Evolutionary conservation across 768 basidiomycete species (phyloP), one percentile per base, ranked within the genome.

Genomic region (Leccinum ochraceum): DNA sequence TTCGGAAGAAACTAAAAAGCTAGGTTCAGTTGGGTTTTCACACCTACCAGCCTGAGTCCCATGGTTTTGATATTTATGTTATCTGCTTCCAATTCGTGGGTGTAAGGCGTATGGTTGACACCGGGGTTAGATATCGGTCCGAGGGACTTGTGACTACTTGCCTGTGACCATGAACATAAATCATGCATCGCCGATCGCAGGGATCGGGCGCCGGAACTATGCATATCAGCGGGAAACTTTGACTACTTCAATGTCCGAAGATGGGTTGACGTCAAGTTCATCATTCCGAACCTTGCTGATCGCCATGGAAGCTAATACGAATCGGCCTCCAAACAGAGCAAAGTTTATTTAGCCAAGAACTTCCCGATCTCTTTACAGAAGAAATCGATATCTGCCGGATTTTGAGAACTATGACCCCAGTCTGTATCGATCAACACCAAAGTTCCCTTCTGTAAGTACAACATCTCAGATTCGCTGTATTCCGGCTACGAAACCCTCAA

Each of bases 401-500:
- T 26, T 51, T 65, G 60, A 52, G 42, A 58, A 36, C 39, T 60
- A 53, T 68, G 63, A n/a, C 67, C 67, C 67, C 51, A 59, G 61
- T 59, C 74, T 68, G 78, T 77, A 54, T 80, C 78, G 9, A 79
- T 66, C 34, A 80, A 70, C 1, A 78, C 78, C 16, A 85, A 71
- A 53, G 73, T 76, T 3, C 79, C 76, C 50, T 76, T 78, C 56
- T 71, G 70, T 67, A 82, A 64, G 39, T 74, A 69, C 0, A 73
- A 66, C 24, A 81, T 66, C 66, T 86, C 83, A 14, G 67, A 70
- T 66, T 80, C 75, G 63, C 77, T 84, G 67, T 85, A 81, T 65
- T 84, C 82, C 1, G 83, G 83, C 83, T 84, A 53, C 13, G 5
- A 55, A 44, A 26, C 11, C 6, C 4, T 37, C 48, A 57, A 44